phyloP scores from a whole-genome alignment of 2,329 filamentous ascomycete genomes.

The Sporothrix globosa region DNA sequence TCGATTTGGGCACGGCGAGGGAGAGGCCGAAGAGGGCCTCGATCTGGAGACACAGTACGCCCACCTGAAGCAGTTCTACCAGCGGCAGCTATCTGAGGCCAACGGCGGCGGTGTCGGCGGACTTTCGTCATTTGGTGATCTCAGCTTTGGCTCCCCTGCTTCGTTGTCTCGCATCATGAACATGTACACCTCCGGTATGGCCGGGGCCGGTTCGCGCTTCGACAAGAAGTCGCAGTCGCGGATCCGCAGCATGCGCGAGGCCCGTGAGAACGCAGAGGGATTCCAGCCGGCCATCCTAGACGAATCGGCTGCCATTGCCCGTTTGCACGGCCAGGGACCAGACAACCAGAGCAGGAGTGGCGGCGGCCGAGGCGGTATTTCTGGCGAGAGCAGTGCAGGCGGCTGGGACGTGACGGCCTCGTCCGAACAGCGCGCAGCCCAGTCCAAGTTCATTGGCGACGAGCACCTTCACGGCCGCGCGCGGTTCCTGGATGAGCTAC shows the following conservation, averaged over 20 bases:
- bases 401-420: conserved; percentile 68
- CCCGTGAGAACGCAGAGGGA: conserved; percentile 70
- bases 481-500: conserved; percentile 72
- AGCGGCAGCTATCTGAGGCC: conserved; percentile 71
- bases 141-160: conserved; percentile 74
- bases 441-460: conserved; percentile 46
- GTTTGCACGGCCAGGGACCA: conserved; percentile 49
- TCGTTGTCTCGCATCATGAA: conserved; percentile 89
- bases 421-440: conserved; percentile 52
- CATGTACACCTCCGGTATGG: conserved; percentile 64
- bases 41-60: conserved; percentile 72
- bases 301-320: conserved; percentile 64
- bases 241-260: conserved; percentile 78
- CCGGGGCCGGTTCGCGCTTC: conserved; percentile 56
- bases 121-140: conserved; percentile 50
- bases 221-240: conserved; percentile 69
- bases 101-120: conserved; percentile 53
- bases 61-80: conserved; percentile 79
- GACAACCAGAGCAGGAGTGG: neutral
- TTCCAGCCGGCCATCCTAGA: conserved; percentile 65
- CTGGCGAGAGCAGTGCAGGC: conserved; percentile 38
- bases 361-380: neutral
- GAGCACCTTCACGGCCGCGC: conserved; percentile 54
- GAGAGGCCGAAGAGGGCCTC: conserved; percentile 50
- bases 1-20: conserved; percentile 35